A percentile compares a stretch with the other conserved stretches of the same genome.
Conservation (phyloP, 1,284 basidiomycete species). For the Cutaneotrichosporon cyanovorans region DNA sequence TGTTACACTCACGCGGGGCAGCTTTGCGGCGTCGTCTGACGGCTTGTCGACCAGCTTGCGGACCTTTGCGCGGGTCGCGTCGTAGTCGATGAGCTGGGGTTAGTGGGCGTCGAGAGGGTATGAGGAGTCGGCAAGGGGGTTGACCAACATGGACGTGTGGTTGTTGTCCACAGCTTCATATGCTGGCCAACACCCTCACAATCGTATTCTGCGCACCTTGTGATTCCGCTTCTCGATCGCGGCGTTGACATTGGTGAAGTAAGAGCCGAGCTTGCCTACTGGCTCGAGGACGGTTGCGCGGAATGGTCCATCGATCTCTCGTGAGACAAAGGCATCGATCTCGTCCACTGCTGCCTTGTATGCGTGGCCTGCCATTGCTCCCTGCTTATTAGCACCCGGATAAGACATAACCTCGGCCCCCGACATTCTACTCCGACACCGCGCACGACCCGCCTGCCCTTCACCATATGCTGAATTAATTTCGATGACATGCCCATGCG, state of each 20-base stretch:
- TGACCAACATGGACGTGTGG: no score
- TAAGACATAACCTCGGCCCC: no score
- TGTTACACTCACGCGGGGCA: slow-evolving; percentile 84
- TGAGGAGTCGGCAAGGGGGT: no score
- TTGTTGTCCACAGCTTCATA: not conserved
- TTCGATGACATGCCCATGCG: no score
- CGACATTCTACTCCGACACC: no score
- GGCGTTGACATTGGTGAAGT: slow-evolving; percentile 90
- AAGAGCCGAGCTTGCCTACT: slow-evolving; percentile 88
- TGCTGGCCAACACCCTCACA: no score
- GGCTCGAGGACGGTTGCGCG: slow-evolving; percentile 93
- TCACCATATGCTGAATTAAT: no score
- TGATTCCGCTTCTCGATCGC: slow-evolving; percentile 91
- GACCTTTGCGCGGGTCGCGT: slow-evolving; percentile 78
- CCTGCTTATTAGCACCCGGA: no score
- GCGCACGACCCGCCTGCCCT: no score
- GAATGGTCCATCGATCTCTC: slow-evolving; percentile 88
- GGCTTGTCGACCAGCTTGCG: slow-evolving; percentile 90
- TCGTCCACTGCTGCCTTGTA: slow-evolving; percentile 95
- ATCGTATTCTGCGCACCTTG: slow-evolving; percentile 56
- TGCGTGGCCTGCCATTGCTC: slow-evolving; percentile 93
- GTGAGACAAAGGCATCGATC: slow-evolving; percentile 71
- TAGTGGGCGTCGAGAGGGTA: not conserved
- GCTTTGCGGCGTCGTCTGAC: slow-evolving; percentile 81
- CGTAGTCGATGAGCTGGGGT: slow-evolving; percentile 63